A percentile compares a stretch with the other conserved stretches of the same genome.
phyloP scores from a whole-genome alignment of 257 asterid genomes.

The Nicotiana otophora region DNA sequence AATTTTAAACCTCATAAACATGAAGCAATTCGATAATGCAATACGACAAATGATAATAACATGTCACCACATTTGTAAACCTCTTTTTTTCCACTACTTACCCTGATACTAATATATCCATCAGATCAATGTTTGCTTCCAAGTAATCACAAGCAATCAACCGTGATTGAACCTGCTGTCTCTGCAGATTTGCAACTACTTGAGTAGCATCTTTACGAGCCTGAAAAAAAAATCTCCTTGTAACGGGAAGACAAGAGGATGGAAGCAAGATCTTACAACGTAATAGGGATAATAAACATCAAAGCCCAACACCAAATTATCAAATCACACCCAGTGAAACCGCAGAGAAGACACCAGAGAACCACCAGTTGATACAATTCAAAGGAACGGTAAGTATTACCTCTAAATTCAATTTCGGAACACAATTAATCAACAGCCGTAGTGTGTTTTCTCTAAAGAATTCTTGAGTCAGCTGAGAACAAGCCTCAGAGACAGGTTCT shows the following conservation, averaged over 20 bases:
- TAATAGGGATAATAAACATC: neutral
- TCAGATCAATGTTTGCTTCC: conserved; percentile 85
- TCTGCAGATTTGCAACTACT: conserved; percentile 95
- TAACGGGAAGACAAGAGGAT: neutral
- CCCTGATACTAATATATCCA: conserved; percentile 77
- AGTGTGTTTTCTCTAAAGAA: conserved; percentile 58
- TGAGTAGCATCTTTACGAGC: conserved; percentile 95
- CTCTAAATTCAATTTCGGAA: conserved; percentile 56
- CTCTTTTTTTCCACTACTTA: conserved; percentile 23
- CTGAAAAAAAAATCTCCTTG: conserved; percentile 35
- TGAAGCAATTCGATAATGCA: neutral
- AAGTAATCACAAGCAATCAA: conserved; percentile 91
- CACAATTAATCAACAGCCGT: conserved; percentile 48
- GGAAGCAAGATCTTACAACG: conserved; percentile 2
- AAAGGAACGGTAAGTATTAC: conserved; percentile 22
- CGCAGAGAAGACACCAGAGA: neutral
- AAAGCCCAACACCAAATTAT: neutral
- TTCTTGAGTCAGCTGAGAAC: conserved; percentile 61
- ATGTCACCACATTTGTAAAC: neutral
- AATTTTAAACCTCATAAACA: neutral
- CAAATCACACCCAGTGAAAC: neutral
- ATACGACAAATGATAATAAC: neutral
- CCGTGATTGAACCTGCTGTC: conserved; percentile 95
- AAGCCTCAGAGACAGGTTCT: conserved; percentile 57
- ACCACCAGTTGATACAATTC: neutral